Evolutionary conservation across 1,284 basidiomycete species (phyloP).

Genomic region (Ceratobasidium sp.): DNA sequence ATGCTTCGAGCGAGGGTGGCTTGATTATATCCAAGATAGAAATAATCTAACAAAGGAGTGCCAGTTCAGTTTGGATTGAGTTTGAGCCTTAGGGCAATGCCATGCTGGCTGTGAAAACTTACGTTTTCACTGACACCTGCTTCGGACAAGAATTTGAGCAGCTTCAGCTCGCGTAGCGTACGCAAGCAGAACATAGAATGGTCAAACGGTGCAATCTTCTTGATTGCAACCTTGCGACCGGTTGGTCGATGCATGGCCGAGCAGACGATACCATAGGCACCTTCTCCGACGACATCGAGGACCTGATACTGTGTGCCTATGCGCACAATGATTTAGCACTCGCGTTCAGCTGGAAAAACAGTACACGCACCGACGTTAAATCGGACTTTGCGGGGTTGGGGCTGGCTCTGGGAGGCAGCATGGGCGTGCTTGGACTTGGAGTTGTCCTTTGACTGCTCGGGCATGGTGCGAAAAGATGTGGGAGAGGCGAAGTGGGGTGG

Average conservation of each 20-base stretch:
- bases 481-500: slow-evolving; percentile 4
- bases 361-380: slow-evolving; percentile 85
- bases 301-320: slow-evolving; percentile 82
- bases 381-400: slow-evolving; percentile 84
- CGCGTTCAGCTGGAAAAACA: not conserved
- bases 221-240: slow-evolving; percentile 84
- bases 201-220: slow-evolving; percentile 92
- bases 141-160: slow-evolving; percentile 90
- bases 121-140: slow-evolving; percentile 93
- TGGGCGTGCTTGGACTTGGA: slow-evolving; percentile 67
- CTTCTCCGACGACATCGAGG: slow-evolving; percentile 89
- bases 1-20: slow-evolving; percentile 84
- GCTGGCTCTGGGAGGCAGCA: slow-evolving; percentile 63
- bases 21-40: slow-evolving; percentile 95
- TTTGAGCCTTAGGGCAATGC: slow-evolving; percentile 24
- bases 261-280: slow-evolving; percentile 88
- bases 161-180: slow-evolving; percentile 85
- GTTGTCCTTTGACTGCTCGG: slow-evolving; percentile 32
- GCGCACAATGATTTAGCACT: not conserved
- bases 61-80: slow-evolving; percentile 8
- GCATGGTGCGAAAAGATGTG: slow-evolving; percentile 7
- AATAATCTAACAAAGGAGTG: slow-evolving; percentile 71
- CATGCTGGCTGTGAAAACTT: slow-evolving; percentile 49
- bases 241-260: slow-evolving; percentile 84
- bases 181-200: slow-evolving; percentile 90